Evolutionary conservation across 2,329 filamentous ascomycete genomes (phyloP).

Genomic region (Neonectria punicea): DNA sequence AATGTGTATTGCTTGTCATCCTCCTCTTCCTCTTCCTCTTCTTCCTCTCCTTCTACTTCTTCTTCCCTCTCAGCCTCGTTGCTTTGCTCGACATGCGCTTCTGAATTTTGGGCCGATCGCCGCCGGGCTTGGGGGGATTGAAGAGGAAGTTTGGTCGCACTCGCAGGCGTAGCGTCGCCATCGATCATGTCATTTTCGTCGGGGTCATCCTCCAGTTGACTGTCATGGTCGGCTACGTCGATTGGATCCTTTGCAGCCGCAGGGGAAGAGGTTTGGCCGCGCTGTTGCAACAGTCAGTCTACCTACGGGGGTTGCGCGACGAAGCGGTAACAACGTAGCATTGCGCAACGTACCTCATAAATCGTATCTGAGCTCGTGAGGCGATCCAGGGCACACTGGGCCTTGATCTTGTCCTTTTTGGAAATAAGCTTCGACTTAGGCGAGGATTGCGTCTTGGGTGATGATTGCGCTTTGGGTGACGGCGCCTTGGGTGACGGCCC

Average conservation of each 20-base stretch:
- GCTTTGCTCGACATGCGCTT: neutral
- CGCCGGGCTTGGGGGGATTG: slow-evolving; percentile 16
- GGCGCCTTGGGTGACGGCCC: slow-evolving; percentile 19
- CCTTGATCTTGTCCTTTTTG: slow-evolving; percentile 29
- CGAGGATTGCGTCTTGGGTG: slow-evolving; percentile 14
- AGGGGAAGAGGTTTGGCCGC: slow-evolving; percentile 4
- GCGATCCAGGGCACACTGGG: slow-evolving; percentile 24
- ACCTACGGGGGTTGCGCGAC: neutral
- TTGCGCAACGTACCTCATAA: slow-evolving; percentile 31
- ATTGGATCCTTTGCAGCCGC: slow-evolving; percentile 5
- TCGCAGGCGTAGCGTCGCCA: neutral
- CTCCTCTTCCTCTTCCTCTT: slow-evolving; percentile 12
- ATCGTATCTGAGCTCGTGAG: slow-evolving; percentile 23
- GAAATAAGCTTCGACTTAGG: slow-evolving; percentile 22
- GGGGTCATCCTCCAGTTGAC: neutral
- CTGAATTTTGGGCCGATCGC: slow-evolving; percentile 6
- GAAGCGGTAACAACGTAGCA: neutral
- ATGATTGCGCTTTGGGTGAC: slow-evolving; percentile 11
- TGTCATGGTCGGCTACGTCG: neutral
- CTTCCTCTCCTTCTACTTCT: neutral
- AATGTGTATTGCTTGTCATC: slow-evolving; percentile 32
- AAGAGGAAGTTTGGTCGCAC: neutral
- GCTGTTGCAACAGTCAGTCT: slow-evolving; percentile 13
- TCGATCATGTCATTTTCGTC: slow-evolving; percentile 11
- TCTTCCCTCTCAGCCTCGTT: neutral